Evolutionary conservation across 768 basidiomycete genomes (phyloP).

Genomic region (Mycena maculata): DNA sequence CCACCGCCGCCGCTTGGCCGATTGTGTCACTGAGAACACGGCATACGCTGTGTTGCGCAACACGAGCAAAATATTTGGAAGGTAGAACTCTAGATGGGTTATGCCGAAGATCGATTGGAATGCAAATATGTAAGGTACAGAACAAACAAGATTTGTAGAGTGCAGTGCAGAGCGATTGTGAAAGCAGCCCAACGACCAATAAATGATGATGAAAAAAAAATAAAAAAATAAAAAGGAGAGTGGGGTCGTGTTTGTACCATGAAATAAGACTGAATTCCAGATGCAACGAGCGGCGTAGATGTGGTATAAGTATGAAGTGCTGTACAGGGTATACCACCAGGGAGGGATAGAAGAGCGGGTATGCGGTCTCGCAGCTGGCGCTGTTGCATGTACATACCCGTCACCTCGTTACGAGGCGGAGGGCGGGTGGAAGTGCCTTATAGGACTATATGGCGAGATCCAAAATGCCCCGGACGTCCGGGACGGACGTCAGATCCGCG

Average conservation of each 20-base stretch:
- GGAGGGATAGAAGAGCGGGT: constrained; percentile 12
- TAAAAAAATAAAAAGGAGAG: constrained; percentile 34
- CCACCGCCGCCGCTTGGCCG: too few relatives aligned
- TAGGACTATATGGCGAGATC: constrained; percentile 87
- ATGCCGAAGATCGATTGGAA: constrained; percentile 20
- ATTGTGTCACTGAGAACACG: too few relatives aligned
- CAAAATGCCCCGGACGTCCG: constrained; percentile 92
- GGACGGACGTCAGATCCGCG: constrained; percentile 83
- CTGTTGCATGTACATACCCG: constrained; percentile 18
- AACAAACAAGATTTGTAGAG: constrained; percentile 29
- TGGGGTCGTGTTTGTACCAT: constrained; percentile 32
- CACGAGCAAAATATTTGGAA: too few relatives aligned
- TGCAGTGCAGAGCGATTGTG: constrained; percentile 34
- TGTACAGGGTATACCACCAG: constrained; percentile 36
- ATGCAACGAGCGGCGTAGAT: constrained; percentile 34
- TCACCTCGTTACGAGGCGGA: constrained; percentile 22
- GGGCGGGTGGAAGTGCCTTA: background rate
- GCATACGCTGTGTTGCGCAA: too few relatives aligned
- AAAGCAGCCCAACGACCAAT: constrained; percentile 30
- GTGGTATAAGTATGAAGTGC: constrained; percentile 30
- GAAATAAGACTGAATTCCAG: constrained; percentile 26
- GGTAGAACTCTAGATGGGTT: too few relatives aligned
- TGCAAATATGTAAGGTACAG: constrained; percentile 32
- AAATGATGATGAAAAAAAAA: constrained; percentile 25
- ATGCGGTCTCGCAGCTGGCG: constrained; percentile 20